Evolutionary conservation across 306 rosid genomes (phyloP).

Genomic region (Dalbergia cultrata): DNA sequence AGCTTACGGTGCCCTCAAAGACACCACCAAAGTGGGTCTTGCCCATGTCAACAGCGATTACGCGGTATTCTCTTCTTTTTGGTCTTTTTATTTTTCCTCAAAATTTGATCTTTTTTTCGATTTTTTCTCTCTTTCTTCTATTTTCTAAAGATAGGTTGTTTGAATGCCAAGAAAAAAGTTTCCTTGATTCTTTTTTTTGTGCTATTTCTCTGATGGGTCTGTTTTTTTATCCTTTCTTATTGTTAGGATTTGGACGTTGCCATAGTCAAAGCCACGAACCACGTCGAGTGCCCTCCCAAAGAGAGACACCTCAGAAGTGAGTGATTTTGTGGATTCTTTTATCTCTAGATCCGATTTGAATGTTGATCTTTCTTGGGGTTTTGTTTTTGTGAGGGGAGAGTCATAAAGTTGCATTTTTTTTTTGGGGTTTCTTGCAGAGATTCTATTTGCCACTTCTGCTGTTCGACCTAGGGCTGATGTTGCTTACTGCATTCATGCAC

Average conservation of each 20-base stretch:
- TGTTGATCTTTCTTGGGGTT: constrained; percentile 28
- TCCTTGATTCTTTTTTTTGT: constrained; percentile 7
- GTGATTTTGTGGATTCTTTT: constrained; percentile 40
- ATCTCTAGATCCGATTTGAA: constrained; percentile 53
- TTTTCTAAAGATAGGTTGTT: constrained; percentile 42
- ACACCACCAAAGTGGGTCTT: constrained; percentile 97
- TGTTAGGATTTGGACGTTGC: constrained; percentile 99
- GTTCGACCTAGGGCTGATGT: constrained; percentile 96
- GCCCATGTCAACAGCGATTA: constrained; percentile 99
- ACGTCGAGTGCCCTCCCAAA: constrained; percentile 97
- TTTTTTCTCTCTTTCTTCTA: neutral
- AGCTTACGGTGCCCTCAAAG: constrained; percentile 97
- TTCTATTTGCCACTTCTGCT: constrained; percentile 80
- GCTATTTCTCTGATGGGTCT: neutral
- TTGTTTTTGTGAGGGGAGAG: neutral
- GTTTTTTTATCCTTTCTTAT: constrained; percentile 26
- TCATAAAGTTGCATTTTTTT: constrained; percentile 23
- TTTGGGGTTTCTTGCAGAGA: constrained; percentile 40
- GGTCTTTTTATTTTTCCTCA: neutral
- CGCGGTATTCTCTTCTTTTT: constrained; percentile 55
- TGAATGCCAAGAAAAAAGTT: neutral
- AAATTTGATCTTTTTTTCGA: neutral
- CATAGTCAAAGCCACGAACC: constrained; percentile 97
- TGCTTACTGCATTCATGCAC: constrained; percentile 97
- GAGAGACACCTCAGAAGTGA: constrained; percentile 94